Conservation (phyloP, 371 early-diverging fungal species). For the Circinella minor region DNA sequence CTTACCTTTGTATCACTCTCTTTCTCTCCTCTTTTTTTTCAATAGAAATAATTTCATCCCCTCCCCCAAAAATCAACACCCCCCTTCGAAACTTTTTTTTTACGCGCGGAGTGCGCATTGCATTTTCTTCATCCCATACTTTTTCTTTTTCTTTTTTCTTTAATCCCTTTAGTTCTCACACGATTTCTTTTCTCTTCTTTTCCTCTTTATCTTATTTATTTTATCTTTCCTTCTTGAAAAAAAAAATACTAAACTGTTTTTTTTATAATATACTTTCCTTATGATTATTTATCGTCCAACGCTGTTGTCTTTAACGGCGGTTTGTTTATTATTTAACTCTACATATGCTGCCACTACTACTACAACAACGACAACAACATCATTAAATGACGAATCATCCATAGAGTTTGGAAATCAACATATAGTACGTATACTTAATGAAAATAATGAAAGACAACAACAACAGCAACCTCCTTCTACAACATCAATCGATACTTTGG, state of each 20-base stretch:
- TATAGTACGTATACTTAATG: background rate
- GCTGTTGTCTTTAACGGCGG: slow-evolving; percentile 5
- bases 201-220: slow-evolving; percentile 4
- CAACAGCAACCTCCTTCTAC: background rate
- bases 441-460: background rate
- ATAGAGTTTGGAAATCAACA: background rate
- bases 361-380: background rate
- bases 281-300: slow-evolving; percentile 6
- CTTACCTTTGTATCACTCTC: background rate
- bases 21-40: background rate
- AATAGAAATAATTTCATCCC: background rate
- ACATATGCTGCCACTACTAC: background rate
- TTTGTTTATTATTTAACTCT: background rate
- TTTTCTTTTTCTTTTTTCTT: slow-evolving; percentile 6
- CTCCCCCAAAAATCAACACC: background rate
- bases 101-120: slow-evolving; percentile 1
- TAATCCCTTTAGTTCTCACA: slow-evolving; percentile 2
- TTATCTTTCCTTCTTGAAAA: background rate
- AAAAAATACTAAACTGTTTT: background rate
- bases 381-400: background rate
- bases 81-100: background rate
- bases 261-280: background rate
- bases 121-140: background rate
- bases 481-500: slow-evolving; percentile 11
- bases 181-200: slow-evolving; percentile 1